Evolutionary conservation across 129 eudicot genomes (phyloP).

Genomic region (Ambrosia trifida): DNA sequence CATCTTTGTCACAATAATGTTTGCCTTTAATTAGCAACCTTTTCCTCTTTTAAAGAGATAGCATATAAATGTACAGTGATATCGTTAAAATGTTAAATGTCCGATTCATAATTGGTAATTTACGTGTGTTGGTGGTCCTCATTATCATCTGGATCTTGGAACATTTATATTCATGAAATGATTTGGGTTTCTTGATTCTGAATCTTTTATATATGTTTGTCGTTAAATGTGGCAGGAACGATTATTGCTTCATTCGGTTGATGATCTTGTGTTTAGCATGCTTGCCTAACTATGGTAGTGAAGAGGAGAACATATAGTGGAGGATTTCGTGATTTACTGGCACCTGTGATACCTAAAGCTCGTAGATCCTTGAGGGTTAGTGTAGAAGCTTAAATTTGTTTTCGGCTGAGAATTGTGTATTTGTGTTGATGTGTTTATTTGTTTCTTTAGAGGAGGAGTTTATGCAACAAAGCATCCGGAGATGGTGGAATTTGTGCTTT

Average conservation of each 20-base stretch:
- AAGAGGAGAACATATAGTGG: constrained; percentile 70
- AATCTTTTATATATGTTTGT: neutral
- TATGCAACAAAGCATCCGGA: constrained; percentile 34
- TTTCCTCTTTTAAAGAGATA: neutral
- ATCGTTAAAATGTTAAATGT: neutral
- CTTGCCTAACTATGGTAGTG: constrained; percentile 66
- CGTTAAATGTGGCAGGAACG: neutral
- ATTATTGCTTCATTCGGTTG: constrained; percentile 30
- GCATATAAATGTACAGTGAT: neutral
- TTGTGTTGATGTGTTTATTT: constrained; percentile 4
- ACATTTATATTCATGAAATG: neutral
- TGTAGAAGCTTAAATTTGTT: neutral
- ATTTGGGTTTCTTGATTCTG: neutral
- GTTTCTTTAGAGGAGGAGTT: constrained; percentile 52
- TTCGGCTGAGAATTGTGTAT: neutral
- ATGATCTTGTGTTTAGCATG: constrained; percentile 43
- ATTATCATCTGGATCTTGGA: neutral
- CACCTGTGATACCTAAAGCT: constrained; percentile 81
- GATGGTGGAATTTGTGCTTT: constrained; percentile 41
- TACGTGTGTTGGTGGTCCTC: neutral
- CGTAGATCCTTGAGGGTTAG: constrained; percentile 94
- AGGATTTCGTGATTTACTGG: constrained; percentile 51
- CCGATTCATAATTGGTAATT: neutral
- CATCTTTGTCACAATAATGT: neutral
- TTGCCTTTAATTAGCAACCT: neutral